Conservation (phyloP, 2,329 filamentous ascomycete species). For the Claviceps monticola region DNA sequence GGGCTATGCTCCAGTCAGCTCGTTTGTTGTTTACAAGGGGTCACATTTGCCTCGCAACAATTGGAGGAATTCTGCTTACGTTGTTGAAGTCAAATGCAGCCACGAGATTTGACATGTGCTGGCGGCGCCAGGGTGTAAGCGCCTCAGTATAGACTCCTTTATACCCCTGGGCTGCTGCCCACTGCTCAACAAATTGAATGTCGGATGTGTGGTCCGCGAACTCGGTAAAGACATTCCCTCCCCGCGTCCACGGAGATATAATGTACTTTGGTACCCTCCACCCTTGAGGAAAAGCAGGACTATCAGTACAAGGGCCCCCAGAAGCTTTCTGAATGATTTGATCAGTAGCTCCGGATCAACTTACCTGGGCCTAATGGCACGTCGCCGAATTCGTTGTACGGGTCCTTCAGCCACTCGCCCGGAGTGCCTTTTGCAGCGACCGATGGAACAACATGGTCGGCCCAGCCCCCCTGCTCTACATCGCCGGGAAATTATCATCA, state of each 20-base stretch:
- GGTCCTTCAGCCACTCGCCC: conserved; percentile 35
- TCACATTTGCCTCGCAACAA: neutral
- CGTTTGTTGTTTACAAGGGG: too few relatives aligned
- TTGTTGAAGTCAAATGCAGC: conserved; percentile 27
- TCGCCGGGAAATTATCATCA: neutral
- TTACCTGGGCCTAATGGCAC: conserved; percentile 17
- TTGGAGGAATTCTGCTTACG: neutral
- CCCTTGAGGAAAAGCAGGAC: conserved; percentile 6
- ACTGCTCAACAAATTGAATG: conserved; percentile 37
- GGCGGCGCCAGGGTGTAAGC: conserved; percentile 14
- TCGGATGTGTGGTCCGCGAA: conserved; percentile 39
- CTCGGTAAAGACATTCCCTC: conserved; percentile 38
- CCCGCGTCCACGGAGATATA: conserved; percentile 39
- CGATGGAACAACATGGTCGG: conserved; percentile 36
- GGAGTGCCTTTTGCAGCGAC: conserved; percentile 31
- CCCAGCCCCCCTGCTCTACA: conserved; percentile 37
- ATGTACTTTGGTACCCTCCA: conserved; percentile 38
- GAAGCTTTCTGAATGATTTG: neutral
- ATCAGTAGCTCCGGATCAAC: neutral
- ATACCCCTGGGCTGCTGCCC: conserved; percentile 20
- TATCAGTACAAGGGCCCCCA: neutral
- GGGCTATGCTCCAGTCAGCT: conserved; percentile 1
- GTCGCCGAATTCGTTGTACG: conserved; percentile 14
- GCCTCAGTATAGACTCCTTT: conserved; percentile 16
- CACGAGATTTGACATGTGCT: conserved; percentile 17